Conservation (phyloP, 768 basidiomycete species). For the Tricholoma sp. region DNA sequence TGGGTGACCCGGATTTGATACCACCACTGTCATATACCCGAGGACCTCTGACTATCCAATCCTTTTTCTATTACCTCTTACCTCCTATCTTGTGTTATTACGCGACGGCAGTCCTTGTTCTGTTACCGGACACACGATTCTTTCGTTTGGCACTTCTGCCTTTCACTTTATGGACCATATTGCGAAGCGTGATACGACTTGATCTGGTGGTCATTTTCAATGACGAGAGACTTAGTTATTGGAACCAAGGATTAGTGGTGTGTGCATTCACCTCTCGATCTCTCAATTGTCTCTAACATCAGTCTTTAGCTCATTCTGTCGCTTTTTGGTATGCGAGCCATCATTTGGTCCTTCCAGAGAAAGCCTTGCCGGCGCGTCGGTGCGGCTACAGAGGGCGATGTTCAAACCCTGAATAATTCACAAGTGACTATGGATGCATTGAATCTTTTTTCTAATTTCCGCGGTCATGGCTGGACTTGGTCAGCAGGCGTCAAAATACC, state of each 20-base stretch:
- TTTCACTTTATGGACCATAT: slow-evolving; percentile 38
- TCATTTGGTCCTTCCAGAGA: slow-evolving; percentile 35
- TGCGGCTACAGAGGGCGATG: slow-evolving; percentile 2
- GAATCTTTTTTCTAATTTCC: slow-evolving; percentile 46
- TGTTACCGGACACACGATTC: slow-evolving; percentile 37
- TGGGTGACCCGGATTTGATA: slow-evolving; percentile 17
- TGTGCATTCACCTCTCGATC: slow-evolving; percentile 12
- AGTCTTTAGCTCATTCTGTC: slow-evolving; percentile 31
- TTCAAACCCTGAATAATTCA: slow-evolving; percentile 3
- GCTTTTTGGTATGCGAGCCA: slow-evolving; percentile 30
- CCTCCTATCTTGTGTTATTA: slow-evolving; percentile 44
- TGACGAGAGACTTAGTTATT: slow-evolving; percentile 30
- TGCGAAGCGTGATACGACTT: slow-evolving; percentile 37
- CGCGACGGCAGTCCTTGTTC: slow-evolving; percentile 47
- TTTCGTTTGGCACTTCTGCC: slow-evolving; percentile 46
- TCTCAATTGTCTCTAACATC: not conserved
- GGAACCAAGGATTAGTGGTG: slow-evolving; percentile 44
- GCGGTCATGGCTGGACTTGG: slow-evolving; percentile 63
- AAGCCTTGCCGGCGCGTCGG: slow-evolving; percentile 26
- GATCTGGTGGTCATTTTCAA: slow-evolving; percentile 32
- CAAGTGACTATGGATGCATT: slow-evolving; percentile 33
- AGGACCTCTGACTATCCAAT: slow-evolving; percentile 26
- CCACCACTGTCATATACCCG: slow-evolving; percentile 24
- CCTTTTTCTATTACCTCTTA: slow-evolving; percentile 31
- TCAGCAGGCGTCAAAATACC: slow-evolving; percentile 39